Conservation (phyloP, 2,329 filamentous ascomycete species). For the Arthrinium phaeospermum region DNA sequence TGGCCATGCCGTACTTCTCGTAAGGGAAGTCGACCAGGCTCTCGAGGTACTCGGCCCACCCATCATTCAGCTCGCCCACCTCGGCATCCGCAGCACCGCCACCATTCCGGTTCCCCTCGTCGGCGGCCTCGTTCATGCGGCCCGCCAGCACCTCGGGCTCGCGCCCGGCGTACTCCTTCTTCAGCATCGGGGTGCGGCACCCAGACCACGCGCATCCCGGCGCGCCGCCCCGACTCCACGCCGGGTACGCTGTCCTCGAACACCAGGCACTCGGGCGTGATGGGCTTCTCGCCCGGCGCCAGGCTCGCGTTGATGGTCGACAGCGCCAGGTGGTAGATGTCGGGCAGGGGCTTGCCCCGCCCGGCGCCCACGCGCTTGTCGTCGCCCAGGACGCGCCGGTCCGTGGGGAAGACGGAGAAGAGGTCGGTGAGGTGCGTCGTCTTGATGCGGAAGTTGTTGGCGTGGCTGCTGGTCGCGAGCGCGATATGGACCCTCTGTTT, state of each 20-base stretch:
- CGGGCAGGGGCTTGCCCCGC: constrained; percentile 90
- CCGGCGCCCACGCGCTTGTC: constrained; percentile 78
- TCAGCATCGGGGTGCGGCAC: constrained; percentile 81
- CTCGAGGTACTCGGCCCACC: constrained; percentile 63
- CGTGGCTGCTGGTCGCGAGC: constrained; percentile 81
- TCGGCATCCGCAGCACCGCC: constrained; percentile 55
- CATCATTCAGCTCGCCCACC: constrained; percentile 63
- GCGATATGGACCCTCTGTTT: constrained; percentile 71
- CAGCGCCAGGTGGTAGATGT: constrained; percentile 91
- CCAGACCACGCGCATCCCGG: constrained; percentile 96
- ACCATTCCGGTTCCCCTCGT: neutral
- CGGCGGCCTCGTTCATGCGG: constrained; percentile 67
- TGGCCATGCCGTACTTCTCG: constrained; percentile 62
- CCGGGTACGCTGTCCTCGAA: constrained; percentile 96
- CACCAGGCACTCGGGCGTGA: constrained; percentile 85
- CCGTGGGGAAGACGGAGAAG: constrained; percentile 68
- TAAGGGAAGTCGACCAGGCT: constrained; percentile 63
- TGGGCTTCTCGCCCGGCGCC: constrained; percentile 63
- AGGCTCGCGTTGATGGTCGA: constrained; percentile 82
- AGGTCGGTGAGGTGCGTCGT: constrained; percentile 65
- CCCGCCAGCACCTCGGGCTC: constrained; percentile 87
- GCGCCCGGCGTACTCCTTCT: constrained; percentile 75
- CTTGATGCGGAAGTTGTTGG: constrained; percentile 78
- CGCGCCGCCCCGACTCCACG: constrained; percentile 86
- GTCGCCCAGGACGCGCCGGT: constrained; percentile 84